Evolutionary conservation across 202 grass and related monocot genomes (phyloP).

Genomic region (Carex sylvatica): DNA sequence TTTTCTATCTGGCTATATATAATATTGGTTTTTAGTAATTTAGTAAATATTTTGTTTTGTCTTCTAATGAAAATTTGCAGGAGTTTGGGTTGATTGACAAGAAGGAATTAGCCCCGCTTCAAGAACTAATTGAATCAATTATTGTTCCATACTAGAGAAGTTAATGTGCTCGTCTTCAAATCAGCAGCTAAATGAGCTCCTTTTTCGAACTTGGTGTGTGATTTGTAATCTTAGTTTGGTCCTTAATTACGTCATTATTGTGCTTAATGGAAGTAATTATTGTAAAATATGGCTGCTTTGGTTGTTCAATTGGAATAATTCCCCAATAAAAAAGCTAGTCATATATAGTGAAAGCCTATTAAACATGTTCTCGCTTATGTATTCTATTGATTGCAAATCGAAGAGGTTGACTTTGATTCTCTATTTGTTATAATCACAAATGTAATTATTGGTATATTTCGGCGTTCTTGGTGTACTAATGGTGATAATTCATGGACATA

Average conservation of each 20-base stretch:
- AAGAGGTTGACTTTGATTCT: not conserved
- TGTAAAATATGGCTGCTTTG: slow-evolving; percentile 17
- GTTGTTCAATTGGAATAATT: slow-evolving; percentile 15
- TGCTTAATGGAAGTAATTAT: slow-evolving; percentile 17
- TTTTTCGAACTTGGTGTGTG: not conserved
- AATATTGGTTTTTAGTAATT: not conserved
- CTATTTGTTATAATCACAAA: not conserved
- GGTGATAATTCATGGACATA: not conserved
- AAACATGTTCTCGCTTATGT: not conserved
- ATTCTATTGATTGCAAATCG: not conserved
- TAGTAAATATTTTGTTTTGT: not conserved
- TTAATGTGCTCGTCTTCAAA: not conserved
- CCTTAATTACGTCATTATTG: not conserved
- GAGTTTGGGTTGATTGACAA: slow-evolving; percentile 97
- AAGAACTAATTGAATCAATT: slow-evolving; percentile 97
- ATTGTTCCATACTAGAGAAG: slow-evolving; percentile 68
- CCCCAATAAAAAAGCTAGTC: slow-evolving; percentile 11
- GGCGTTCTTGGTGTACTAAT: not conserved
- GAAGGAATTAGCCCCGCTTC: slow-evolving; percentile 92
- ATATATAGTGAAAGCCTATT: slow-evolving; percentile 15
- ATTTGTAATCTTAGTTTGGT: slow-evolving; percentile 25
- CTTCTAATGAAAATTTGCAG: slow-evolving; percentile 37
- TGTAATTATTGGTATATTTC: not conserved
- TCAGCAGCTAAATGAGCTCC: slow-evolving; percentile 9
- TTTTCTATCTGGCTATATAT: not conserved